phyloP scores from a whole-genome alignment of 208 protist genomes.

The Acanthamoeba triangularis region DNA sequence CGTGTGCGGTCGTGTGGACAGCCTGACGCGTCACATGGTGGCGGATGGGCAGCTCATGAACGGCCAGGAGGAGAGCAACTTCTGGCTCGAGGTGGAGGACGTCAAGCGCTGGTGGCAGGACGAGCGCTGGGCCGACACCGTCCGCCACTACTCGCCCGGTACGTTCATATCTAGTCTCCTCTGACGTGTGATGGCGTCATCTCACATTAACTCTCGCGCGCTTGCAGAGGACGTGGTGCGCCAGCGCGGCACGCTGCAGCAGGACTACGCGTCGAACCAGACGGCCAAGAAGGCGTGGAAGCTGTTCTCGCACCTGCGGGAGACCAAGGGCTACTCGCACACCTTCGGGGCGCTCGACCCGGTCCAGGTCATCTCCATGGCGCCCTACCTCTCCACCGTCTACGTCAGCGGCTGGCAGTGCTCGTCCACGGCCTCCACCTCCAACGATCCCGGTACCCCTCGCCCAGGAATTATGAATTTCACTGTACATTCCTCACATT shows the following conservation, averaged over 20 bases:
- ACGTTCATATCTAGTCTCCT: neutral
- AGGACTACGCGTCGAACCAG: conserved; percentile 80
- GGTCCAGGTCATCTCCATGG: conserved; percentile 92
- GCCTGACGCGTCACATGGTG: neutral
- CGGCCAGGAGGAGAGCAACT: conserved; percentile 64
- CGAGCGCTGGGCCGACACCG: conserved; percentile 81
- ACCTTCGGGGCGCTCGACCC: conserved; percentile 92
- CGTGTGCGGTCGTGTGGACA: neutral
- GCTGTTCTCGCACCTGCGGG: conserved; percentile 13
- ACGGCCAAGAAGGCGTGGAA: conserved; percentile 81
- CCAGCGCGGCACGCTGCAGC: conserved; percentile 84
- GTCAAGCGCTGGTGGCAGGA: conserved; percentile 78
- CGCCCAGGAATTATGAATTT: too few species aligned
- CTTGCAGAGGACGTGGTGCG: conserved; percentile 87
- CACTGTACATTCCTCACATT: too few species aligned
- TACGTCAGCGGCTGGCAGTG: conserved; percentile 93
- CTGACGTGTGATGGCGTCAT: neutral
- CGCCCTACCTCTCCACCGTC: conserved; percentile 89
- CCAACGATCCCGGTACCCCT: conserved; percentile 88
- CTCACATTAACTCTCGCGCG: neutral
- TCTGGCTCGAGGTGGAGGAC: conserved; percentile 77
- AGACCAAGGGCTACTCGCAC: conserved; percentile 65
- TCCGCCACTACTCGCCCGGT: conserved; percentile 79
- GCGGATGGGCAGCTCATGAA: neutral
- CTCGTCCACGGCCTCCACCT: conserved; percentile 90